A percentile compares a stretch with the other conserved stretches of the same genome.
phyloP scores from a whole-genome alignment of 441 rosid species.

The Biscutella auriculata region DNA sequence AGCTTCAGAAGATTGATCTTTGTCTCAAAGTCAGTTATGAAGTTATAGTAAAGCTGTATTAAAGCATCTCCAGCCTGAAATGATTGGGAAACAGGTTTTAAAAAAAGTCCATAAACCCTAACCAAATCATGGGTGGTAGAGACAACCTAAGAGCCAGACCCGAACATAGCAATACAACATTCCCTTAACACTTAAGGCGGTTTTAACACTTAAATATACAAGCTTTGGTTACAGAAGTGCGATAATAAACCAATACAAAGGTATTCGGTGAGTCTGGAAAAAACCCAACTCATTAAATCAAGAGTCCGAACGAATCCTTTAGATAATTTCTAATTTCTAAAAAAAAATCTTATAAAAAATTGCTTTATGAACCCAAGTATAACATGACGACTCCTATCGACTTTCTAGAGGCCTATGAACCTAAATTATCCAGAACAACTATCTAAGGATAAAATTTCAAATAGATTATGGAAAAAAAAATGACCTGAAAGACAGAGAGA shows the following conservation, averaged over 20 bases:
- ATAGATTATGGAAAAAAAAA: not conserved
- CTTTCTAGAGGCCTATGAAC: slow-evolving; percentile 14
- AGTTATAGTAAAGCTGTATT: slow-evolving; percentile 78
- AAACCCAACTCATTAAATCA: slow-evolving; percentile 1
- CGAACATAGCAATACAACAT: slow-evolving; percentile 2
- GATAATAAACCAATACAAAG: not conserved
- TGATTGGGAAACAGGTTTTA: not conserved
- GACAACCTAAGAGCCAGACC: slow-evolving; percentile 9
- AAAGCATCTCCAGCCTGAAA: slow-evolving; percentile 82
- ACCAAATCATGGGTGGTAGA: not conserved
- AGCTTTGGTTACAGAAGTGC: not conserved
- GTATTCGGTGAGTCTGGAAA: not conserved
- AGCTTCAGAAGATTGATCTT: slow-evolving; percentile 92
- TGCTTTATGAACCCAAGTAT: not conserved
- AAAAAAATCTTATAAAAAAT: too few species aligned
- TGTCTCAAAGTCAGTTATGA: slow-evolving; percentile 87
- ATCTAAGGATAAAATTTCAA: not conserved
- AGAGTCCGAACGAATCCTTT: not conserved
- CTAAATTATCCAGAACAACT: not conserved
- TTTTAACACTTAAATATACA: not conserved
- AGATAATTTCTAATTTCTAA: too few species aligned
- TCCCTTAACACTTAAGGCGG: not conserved
- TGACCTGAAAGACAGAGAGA: slow-evolving; percentile 69
- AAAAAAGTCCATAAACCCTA: not conserved
- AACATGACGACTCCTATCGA: not conserved